phyloP scores from a whole-genome alignment of 352 stramenopile genomes.

The Globisporangium canariense region DNA sequence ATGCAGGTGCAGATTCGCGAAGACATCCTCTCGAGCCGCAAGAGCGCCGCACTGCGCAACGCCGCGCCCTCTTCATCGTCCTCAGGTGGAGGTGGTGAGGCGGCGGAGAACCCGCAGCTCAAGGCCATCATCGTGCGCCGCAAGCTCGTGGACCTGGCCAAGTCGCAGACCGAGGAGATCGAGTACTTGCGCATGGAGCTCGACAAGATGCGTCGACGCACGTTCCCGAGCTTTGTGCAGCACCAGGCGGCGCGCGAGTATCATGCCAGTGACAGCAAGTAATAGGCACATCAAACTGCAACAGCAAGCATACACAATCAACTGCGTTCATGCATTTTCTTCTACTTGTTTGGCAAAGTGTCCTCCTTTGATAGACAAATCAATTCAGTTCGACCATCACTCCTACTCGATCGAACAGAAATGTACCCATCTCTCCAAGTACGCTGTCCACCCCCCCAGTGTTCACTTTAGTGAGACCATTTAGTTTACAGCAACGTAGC shows the following conservation, averaged over 20 bases:
- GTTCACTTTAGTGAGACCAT: constrained; percentile 1
- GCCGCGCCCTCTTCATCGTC: neutral
- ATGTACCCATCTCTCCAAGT: neutral
- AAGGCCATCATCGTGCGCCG: constrained; percentile 86
- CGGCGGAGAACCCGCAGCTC: constrained; percentile 36
- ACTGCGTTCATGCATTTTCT: neutral
- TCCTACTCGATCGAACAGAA: neutral
- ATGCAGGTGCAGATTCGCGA: constrained; percentile 87
- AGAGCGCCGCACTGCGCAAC: constrained; percentile 42
- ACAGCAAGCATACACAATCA: neutral
- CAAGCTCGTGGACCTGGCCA: constrained; percentile 88
- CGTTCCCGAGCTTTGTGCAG: constrained; percentile 91
- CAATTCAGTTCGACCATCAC: neutral
- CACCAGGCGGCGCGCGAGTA: constrained; percentile 33
- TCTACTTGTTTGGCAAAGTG: neutral
- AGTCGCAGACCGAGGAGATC: constrained; percentile 89
- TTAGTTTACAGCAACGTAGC: constrained; percentile 29
- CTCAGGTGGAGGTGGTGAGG: constrained; percentile 19
- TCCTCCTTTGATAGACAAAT: constrained; percentile 3
- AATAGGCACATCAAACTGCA: neutral
- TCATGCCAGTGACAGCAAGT: constrained; percentile 22
- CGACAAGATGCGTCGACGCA: constrained; percentile 87
- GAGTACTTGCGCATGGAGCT: constrained; percentile 87
- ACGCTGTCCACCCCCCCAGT: neutral
- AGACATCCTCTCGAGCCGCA: constrained; percentile 78